Evolutionary conservation across 2,329 filamentous ascomycete species (phyloP).

Genomic region (Neofusicoccum kwambonambiense): DNA sequence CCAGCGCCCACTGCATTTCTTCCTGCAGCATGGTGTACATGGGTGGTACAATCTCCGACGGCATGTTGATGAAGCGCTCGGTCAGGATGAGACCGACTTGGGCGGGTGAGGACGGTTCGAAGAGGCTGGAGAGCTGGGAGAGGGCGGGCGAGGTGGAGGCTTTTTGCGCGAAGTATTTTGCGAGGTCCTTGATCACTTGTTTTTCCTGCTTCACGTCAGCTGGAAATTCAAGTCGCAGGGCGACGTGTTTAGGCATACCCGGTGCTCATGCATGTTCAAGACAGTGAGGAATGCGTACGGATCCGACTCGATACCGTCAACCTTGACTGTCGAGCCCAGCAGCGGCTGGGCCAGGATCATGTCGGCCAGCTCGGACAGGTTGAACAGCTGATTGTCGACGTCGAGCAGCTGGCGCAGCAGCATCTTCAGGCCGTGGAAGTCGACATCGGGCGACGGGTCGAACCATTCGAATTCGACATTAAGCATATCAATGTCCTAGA

Average conservation of each 20-base stretch:
- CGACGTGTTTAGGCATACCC: slow-evolving; percentile 35
- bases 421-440: slow-evolving; percentile 92
- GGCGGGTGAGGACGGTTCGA: slow-evolving; percentile 34
- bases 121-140: slow-evolving; percentile 41
- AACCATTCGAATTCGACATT: slow-evolving; percentile 99
- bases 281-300: slow-evolving; percentile 91
- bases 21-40: slow-evolving; percentile 94
- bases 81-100: slow-evolving; percentile 85
- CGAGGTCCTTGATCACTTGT: slow-evolving; percentile 67
- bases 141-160: slow-evolving; percentile 55
- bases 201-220: slow-evolving; percentile 53
- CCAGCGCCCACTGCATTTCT: slow-evolving; percentile 82
- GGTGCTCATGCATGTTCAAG: slow-evolving; percentile 77
- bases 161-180: slow-evolving; percentile 66
- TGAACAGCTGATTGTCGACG: slow-evolving; percentile 78
- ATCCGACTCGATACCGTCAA: slow-evolving; percentile 90
- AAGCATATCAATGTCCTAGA: slow-evolving; percentile 82
- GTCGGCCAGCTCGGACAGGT: slow-evolving; percentile 83
- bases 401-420: slow-evolving; percentile 91
- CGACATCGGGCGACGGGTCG: slow-evolving; percentile 82
- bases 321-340: slow-evolving; percentile 92
- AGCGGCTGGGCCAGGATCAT: slow-evolving; percentile 82
- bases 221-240: neutral
- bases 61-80: slow-evolving; percentile 94
- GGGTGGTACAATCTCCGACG: slow-evolving; percentile 85